Evolutionary conservation across 2,329 filamentous ascomycete species (phyloP).

Genomic region (Nannizziopsis arthrosporioides): DNA sequence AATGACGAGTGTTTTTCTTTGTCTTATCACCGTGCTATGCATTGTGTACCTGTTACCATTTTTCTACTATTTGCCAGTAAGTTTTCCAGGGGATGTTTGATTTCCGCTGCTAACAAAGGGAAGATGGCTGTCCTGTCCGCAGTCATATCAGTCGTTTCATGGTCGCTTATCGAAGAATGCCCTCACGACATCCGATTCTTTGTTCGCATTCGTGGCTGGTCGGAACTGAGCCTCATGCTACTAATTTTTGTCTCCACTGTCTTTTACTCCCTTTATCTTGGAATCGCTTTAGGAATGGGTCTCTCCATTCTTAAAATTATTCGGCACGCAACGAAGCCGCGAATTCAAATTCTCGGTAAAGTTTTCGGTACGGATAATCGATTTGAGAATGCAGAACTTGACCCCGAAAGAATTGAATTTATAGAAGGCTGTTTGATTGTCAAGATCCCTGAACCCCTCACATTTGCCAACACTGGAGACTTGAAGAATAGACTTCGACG

Average conservation of each 20-base stretch:
- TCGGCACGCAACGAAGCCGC: conserved; percentile 76
- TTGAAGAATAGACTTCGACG: conserved; percentile 71
- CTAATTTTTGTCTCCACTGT: conserved; percentile 86
- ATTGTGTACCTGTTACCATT: conserved; percentile 76
- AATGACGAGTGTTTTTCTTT: conserved; percentile 83
- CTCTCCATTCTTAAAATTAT: conserved; percentile 83
- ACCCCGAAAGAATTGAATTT: conserved; percentile 66
- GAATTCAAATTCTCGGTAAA: conserved; percentile 90
- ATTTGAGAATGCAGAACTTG: conserved; percentile 73
- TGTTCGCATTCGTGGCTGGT: conserved; percentile 69
- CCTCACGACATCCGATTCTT: conserved; percentile 90
- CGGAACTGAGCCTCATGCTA: conserved; percentile 73
- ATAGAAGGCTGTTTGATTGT: conserved; percentile 88
- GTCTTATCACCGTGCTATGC: conserved; percentile 67
- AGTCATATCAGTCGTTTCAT: conserved; percentile 92
- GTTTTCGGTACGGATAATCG: conserved; percentile 63
- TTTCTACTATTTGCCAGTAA: conserved; percentile 88
- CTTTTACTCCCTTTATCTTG: conserved; percentile 85
- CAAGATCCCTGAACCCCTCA: conserved; percentile 93
- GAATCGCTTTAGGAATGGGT: conserved; percentile 87
- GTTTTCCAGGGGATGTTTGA: conserved; percentile 26
- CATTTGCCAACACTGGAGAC: conserved; percentile 92
- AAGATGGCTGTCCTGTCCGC: conserved; percentile 86
- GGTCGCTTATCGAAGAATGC: conserved; percentile 86
- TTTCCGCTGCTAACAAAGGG: not conserved